Evolutionary conservation across 2,329 filamentous ascomycete species (phyloP), one percentile per base, ranked within the genome.

Genomic region (Fusarium brevicatenulatum): DNA sequence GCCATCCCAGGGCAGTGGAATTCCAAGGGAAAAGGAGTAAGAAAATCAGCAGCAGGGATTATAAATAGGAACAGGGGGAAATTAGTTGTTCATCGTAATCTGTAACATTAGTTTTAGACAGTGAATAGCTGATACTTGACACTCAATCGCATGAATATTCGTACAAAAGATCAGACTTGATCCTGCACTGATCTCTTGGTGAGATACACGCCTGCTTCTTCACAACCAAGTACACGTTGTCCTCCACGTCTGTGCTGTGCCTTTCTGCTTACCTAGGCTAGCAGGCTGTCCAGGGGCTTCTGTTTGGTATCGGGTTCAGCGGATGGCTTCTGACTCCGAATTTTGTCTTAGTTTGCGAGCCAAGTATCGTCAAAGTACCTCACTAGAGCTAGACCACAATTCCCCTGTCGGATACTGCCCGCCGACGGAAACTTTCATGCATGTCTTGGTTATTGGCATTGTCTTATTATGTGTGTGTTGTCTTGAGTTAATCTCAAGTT

Each of bases 1-100:
- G 66, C 65, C 65, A 68, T 63, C 52, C 56, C 64, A 63, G 56
- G 42, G 63, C 58, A 68, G 69, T 66, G 69, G 63, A 71, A 71
- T 63, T 40, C 36, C 36, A 36, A 36, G 47, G 58, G 50, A 66
- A 69, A 60, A 58, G 66, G 66, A 55, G 68, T 37, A 21, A 21
- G 64, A 66, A 49, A 70, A 70, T 70, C 68, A 66, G 36, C 66
- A 39, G 64, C 68, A 66, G 46, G 68, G 61, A 37, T 70, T 47
- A 61, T 52, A 32, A 57, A 64, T 58, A 58, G 25, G 55, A 67
- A 69, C 66, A 69, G 44, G 65, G 66, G 66, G 66, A 69, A 70
- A 70, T 69, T 69, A 69, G 44, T 58, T 37, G 66, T 69, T 49
- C 50, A 69, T 69, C 66, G 46, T 39, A 70, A 69, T 69, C 65